Percentiles rank a stretch among this genome's conserved stretches.
phyloP scores from a whole-genome alignment of 192 early-diverging fungal species.

The Dissophora globulifera region DNA sequence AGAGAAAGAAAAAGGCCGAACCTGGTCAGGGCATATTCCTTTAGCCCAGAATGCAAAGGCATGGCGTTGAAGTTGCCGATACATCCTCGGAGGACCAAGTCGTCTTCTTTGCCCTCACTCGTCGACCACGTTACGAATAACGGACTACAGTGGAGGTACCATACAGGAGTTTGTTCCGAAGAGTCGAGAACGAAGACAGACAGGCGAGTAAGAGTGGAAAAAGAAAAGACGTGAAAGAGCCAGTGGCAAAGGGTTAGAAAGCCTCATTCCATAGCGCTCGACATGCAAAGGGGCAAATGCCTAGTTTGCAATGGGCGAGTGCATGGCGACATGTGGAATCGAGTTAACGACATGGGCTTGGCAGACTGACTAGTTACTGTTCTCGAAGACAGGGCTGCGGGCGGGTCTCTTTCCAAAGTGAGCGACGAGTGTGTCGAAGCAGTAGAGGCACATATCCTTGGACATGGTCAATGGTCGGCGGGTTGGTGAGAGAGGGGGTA shows the following conservation, averaged over 20 bases:
- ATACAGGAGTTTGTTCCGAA: no score
- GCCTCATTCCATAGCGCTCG: no score
- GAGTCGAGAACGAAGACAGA: no score
- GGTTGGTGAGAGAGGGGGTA: background rate
- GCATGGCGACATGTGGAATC: no score
- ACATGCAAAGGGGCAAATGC: no score
- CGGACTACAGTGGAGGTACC: conserved; percentile 66
- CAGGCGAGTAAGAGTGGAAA: no score
- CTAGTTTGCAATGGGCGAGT: no score
- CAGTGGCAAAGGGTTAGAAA: no score
- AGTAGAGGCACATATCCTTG: conserved; percentile 79
- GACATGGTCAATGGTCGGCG: conserved; percentile 13
- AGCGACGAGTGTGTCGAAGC: conserved; percentile 80
- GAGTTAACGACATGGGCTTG: no score
- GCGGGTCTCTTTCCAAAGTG: conserved; percentile 60
- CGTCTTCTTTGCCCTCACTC: conserved; percentile 35
- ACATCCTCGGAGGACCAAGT: conserved; percentile 81
- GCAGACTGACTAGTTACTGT: conserved; percentile 71
- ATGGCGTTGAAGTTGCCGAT: conserved; percentile 90
- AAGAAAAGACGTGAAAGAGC: no score
- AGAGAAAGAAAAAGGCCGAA: conserved; percentile 23
- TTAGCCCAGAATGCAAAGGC: conserved; percentile 74
- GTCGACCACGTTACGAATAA: conserved; percentile 88
- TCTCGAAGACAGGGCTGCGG: conserved; percentile 63
- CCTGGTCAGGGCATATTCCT: conserved; percentile 85